phyloP scores from a whole-genome alignment of 129 eudicot genomes.

The Mikania micrantha region DNA sequence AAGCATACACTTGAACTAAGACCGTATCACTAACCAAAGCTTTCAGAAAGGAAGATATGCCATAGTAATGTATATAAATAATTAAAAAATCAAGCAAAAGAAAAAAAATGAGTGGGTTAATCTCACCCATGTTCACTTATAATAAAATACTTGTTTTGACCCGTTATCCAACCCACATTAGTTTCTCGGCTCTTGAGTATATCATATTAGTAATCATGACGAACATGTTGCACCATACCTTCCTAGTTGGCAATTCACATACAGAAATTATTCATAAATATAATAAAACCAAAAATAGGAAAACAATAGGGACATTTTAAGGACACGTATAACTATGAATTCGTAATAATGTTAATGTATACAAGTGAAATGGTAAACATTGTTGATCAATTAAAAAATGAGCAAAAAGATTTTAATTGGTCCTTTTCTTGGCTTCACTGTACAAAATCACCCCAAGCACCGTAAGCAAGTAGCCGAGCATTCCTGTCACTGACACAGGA shows the following conservation, averaged over 20 bases:
- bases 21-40: no score
- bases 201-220: not conserved
- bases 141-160: not conserved
- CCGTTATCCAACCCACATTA: not conserved
- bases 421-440: slow-evolving; percentile 41
- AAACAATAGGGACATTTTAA: slow-evolving; percentile 15
- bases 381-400: slow-evolving; percentile 19
- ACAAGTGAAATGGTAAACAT: slow-evolving; percentile 12
- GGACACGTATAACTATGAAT: slow-evolving; percentile 16
- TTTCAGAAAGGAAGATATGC: not conserved
- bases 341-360: slow-evolving; percentile 19
- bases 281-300: not conserved
- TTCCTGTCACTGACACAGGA: slow-evolving; percentile 36
- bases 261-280: not conserved
- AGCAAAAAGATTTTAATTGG: slow-evolving; percentile 24
- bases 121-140: not conserved
- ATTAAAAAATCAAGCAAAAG: not conserved
- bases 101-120: not conserved
- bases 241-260: not conserved
- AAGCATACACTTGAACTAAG: no score
- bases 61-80: not conserved
- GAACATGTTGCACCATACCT: not conserved
- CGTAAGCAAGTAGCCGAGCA: slow-evolving; percentile 34
- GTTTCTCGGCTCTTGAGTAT: not conserved
- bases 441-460: slow-evolving; percentile 35